A percentile compares a stretch with the other conserved stretches of the same genome.
These are phyloP conservation scores for Gaultheria prostrata DNA, from an alignment of 148 eudicot genomes.

Conservation along the genomic window DNA sequence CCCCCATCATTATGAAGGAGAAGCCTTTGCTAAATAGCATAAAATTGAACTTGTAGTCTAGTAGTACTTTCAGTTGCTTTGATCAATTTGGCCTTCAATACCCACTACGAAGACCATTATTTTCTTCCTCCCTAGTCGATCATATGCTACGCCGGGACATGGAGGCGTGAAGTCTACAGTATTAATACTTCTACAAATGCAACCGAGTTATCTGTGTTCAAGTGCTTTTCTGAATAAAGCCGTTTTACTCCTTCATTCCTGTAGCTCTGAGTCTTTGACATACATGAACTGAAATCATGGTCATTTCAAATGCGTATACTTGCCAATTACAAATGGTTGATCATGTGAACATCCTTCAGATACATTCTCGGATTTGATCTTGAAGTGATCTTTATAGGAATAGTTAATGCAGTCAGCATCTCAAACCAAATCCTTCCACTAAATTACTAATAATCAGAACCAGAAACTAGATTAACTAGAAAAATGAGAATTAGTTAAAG, in stretches of 20 bases:
- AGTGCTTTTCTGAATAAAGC: not conserved
- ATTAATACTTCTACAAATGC: not conserved
- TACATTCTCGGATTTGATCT: not conserved
- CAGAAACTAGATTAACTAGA: too few relatives aligned
- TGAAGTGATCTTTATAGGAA: slow-evolving; percentile 6
- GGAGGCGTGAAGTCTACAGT: not conserved
- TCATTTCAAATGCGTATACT: not conserved
- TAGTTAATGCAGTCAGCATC: slow-evolving; percentile 3
- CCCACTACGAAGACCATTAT: not conserved
- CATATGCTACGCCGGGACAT: not conserved
- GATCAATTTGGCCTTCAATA: too few relatives aligned
- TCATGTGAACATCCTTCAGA: slow-evolving; percentile 6
- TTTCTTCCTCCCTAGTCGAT: not conserved
- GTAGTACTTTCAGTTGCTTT: not conserved
- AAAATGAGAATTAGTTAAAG: too few relatives aligned
- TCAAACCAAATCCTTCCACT: too few relatives aligned
- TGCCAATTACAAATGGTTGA: slow-evolving; percentile 28
- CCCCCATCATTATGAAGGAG: not conserved
- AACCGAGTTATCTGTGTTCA: not conserved
- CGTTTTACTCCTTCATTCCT: not conserved
- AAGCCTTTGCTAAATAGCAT: not conserved
- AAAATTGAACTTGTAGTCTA: not conserved
- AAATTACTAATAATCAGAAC: too few relatives aligned
- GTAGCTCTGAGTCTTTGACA: not conserved
- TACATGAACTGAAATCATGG: not conserved